Percentiles rank a stretch among this genome's conserved stretches.
phyloP scores from a whole-genome alignment of 2,329 filamentous ascomycete species.

The Cladosporium sp. region DNA sequence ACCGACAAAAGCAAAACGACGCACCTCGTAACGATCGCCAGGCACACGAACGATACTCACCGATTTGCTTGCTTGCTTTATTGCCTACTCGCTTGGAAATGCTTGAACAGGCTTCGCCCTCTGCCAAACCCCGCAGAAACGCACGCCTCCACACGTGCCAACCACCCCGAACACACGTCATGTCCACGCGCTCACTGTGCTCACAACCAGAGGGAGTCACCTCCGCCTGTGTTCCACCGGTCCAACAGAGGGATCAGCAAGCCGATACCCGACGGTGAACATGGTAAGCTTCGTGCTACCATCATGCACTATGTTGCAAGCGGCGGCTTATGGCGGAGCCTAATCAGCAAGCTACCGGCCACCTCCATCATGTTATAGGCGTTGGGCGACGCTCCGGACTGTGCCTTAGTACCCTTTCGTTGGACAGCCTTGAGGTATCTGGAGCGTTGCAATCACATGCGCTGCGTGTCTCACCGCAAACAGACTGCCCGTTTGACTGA shows the following conservation, averaged over 20 bases:
- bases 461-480: slow-evolving; percentile 9
- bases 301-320: slow-evolving; percentile 13
- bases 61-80: neutral
- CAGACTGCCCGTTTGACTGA: neutral
- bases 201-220: neutral
- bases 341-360: neutral
- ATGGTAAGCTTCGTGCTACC: slow-evolving; percentile 5
- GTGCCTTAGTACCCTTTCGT: neutral
- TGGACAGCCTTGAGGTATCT: neutral
- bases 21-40: neutral
- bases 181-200: slow-evolving; percentile 4
- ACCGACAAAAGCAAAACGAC: neutral
- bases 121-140: neutral
- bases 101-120: slow-evolving; percentile 17
- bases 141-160: slow-evolving; percentile 1
- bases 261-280: neutral
- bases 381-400: neutral
- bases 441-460: neutral
- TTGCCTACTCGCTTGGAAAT: slow-evolving; percentile 2
- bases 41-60: neutral
- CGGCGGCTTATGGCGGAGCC: slow-evolving; percentile 11
- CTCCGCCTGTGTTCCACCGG: neutral
- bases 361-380: neutral
- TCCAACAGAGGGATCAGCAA: neutral
- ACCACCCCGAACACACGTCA: slow-evolving; percentile 4